Percentiles rank a stretch among this genome's conserved stretches.
Conservation (phyloP, 2,329 filamentous ascomycete species). For the Madurella mycetomatis region DNA sequence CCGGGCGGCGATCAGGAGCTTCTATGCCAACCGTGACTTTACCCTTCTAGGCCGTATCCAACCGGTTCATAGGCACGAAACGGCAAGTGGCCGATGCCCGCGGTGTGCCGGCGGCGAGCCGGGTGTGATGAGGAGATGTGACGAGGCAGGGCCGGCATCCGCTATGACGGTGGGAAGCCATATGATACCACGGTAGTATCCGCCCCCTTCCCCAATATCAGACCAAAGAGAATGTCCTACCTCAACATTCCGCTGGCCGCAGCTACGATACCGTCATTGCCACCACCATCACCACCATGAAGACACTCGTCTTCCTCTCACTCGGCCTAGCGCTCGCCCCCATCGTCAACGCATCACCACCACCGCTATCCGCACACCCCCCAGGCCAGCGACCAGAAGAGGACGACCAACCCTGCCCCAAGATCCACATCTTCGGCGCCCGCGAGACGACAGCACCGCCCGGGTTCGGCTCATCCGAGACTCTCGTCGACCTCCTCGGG, state of each 20-base stretch:
- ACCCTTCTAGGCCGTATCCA: neutral
- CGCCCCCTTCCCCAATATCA: too few relatives aligned
- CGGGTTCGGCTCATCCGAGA: slow-evolving; percentile 42
- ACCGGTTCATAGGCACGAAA: too few relatives aligned
- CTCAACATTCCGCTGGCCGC: too few relatives aligned
- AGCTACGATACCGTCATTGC: neutral
- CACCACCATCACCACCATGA: neutral
- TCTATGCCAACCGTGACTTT: neutral
- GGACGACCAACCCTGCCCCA: slow-evolving; percentile 33
- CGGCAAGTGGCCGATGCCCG: too few relatives aligned
- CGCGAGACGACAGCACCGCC: slow-evolving; percentile 45
- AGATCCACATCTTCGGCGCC: slow-evolving; percentile 45
- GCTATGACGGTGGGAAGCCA: too few relatives aligned
- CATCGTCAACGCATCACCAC: neutral
- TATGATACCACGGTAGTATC: too few relatives aligned
- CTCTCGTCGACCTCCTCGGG: slow-evolving; percentile 42
- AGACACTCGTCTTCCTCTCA: neutral
- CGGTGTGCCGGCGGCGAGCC: too few relatives aligned
- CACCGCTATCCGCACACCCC: neutral
- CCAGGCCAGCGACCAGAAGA: neutral
- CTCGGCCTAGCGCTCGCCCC: neutral
- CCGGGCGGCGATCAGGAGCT: neutral
- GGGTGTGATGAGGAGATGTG: too few relatives aligned
- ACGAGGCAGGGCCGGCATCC: too few relatives aligned
- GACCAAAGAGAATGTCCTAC: too few relatives aligned